phyloP scores from a whole-genome alignment of 257 asterid genomes.

The Solanum sejunctum region DNA sequence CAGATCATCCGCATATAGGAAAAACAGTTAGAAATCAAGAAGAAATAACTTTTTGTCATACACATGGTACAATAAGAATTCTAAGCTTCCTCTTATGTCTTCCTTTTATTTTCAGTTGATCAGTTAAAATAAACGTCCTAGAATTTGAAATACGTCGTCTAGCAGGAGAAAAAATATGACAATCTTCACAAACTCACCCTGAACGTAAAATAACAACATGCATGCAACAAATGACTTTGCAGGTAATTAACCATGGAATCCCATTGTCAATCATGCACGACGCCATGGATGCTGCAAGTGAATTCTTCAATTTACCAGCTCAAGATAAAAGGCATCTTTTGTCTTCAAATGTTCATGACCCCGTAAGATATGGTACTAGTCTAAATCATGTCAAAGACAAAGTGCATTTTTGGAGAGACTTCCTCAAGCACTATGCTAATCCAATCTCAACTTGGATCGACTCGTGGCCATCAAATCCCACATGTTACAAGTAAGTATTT shows the following conservation, averaged over 20 bases:
- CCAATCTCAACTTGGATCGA: constrained; percentile 49
- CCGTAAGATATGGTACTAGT: constrained; percentile 56
- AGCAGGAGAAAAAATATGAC: neutral
- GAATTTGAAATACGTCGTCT: neutral
- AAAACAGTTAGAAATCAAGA: neutral
- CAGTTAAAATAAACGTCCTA: neutral
- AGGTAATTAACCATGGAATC: constrained; percentile 60
- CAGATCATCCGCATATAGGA: neutral
- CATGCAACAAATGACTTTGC: neutral
- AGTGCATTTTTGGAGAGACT: constrained; percentile 54
- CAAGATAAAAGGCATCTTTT: constrained; percentile 31
- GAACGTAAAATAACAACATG: neutral
- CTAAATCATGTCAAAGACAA: constrained; percentile 37
- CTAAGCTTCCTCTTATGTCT: neutral
- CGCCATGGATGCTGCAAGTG: constrained; percentile 38
- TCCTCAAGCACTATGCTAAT: constrained; percentile 47
- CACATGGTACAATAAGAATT: neutral
- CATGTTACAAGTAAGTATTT: constrained; percentile 33
- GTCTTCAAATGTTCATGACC: constrained; percentile 27
- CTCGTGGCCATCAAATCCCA: constrained; percentile 59
- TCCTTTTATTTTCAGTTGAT: neutral
- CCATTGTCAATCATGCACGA: constrained; percentile 17
- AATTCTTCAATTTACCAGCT: constrained; percentile 41
- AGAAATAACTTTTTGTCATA: neutral
- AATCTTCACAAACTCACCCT: neutral